Evolutionary conservation across 129 eudicot genomes (phyloP).

Genomic region (Centaurea solstitialis): DNA sequence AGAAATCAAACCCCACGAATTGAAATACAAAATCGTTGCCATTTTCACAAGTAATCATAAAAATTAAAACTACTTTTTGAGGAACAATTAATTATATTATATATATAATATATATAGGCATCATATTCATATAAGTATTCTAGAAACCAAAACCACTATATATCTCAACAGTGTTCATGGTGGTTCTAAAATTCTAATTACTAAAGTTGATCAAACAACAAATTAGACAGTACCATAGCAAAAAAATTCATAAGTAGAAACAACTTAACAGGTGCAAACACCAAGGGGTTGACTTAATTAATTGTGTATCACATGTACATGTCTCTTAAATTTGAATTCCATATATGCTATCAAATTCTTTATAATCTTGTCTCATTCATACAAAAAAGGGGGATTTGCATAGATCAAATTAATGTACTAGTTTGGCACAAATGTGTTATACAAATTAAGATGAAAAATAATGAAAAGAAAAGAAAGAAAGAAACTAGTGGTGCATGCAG

Average conservation of each 20-base stretch:
- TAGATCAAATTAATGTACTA: background rate
- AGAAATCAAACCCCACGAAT: no score
- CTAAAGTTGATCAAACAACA: background rate
- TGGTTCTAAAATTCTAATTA: background rate
- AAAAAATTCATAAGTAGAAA: background rate
- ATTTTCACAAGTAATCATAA: no score
- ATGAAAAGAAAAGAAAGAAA: conserved; percentile 17
- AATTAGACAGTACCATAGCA: background rate
- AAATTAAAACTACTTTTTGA: no score
- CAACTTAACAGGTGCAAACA: background rate
- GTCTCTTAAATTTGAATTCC: background rate
- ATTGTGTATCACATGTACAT: background rate
- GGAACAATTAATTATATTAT: no score
- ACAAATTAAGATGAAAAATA: background rate
- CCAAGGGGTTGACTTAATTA: background rate
- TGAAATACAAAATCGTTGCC: no score
- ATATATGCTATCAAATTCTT: background rate
- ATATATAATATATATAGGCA: no score
- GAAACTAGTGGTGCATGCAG: conserved; percentile 16
- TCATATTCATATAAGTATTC: no score
- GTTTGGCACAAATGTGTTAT: background rate
- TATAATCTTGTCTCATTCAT: background rate
- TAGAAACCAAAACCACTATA: background rate
- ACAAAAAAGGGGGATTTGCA: background rate
- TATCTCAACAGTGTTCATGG: background rate